Evolutionary conservation across 306 rosid genomes (phyloP), one percentile per base, ranked within the genome.

Genomic region (Dryas drummondii): DNA sequence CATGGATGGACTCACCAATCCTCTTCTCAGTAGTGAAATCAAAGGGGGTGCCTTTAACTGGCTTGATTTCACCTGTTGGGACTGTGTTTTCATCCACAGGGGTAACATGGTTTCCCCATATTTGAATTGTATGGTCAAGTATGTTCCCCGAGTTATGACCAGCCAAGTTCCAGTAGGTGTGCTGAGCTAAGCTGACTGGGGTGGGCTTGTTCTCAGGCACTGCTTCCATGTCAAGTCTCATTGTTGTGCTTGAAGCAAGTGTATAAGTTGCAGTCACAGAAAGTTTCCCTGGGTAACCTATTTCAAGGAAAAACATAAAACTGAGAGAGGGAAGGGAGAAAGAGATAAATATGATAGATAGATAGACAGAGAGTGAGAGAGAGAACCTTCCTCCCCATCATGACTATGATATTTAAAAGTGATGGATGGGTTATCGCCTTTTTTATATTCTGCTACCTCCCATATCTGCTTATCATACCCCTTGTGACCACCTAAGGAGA

Each of bases 151-250:
- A 84, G 84, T 63, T 82, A 84, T 94, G 97, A 60, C 97, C 98
- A 19, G 97, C 96, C 71, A 94, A 84, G 84, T 94, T 93, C 97
- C 96, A 93, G 82, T 93, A 93, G 17, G 97, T 88, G 75, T 93
- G 98, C 68, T 93, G 98, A 72, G 94, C 98, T 81, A 94, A 84
- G 88, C 86, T 92, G 68, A 93, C 80, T 3, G 86, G 84, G 49
- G 99, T 94, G 46, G 97, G 77, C 85, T 91, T 94, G 88, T 90
- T 81, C 84, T 86, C 86, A 9, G 96, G 85, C 77, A 88, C 86
- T 75, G 93, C 99, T 83, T 94, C 97, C 97, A 94, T 94, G 85
- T 90, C 97, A 68, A 94, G 99, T 81, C 87, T 89, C 83, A 94
- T 22, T 16, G 97, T 86, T 11, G 97, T 90, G 76, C 75, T 85